phyloP scores from a whole-genome alignment of 179 eudicot genomes.

The Silene coronaria region DNA sequence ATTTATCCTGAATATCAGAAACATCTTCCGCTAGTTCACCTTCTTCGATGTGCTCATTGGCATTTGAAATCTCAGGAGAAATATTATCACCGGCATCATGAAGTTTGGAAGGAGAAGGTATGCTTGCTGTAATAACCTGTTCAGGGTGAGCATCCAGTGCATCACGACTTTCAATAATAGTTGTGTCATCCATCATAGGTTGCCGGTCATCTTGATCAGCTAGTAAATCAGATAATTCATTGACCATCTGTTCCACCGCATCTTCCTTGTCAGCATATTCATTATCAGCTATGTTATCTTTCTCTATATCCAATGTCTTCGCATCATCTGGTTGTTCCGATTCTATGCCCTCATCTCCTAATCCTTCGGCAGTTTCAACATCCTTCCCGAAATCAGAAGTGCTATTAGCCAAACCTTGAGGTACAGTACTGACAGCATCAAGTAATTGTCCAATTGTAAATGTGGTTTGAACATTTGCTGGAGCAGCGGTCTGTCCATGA shows the following conservation, averaged over 20 bases:
- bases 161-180: conserved; percentile 34
- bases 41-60: conserved; percentile 47
- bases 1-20: conserved; percentile 40
- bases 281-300: conserved; percentile 36
- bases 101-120: conserved; percentile 39
- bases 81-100: conserved; percentile 39
- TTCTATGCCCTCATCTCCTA: conserved; percentile 23
- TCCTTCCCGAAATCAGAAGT: conserved; percentile 40
- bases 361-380: conserved; percentile 29
- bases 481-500: background rate
- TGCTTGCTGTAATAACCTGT: conserved; percentile 26
- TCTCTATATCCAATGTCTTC: conserved; percentile 37
- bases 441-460: conserved; percentile 15
- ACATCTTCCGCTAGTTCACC: conserved; percentile 44
- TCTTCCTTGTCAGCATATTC: conserved; percentile 37
- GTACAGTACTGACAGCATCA: conserved; percentile 36
- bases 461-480: background rate
- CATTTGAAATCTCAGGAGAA: conserved; percentile 41
- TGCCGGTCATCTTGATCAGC: conserved; percentile 34
- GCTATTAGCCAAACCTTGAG: conserved; percentile 41
- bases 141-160: conserved; percentile 38
- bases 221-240: conserved; percentile 32
- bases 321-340: conserved; percentile 22
- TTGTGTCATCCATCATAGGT: conserved; percentile 23
- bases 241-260: conserved; percentile 33